Evolutionary conservation across 2,329 filamentous ascomycete genomes (phyloP).

Genomic region (Thielaviopsis populi): DNA sequence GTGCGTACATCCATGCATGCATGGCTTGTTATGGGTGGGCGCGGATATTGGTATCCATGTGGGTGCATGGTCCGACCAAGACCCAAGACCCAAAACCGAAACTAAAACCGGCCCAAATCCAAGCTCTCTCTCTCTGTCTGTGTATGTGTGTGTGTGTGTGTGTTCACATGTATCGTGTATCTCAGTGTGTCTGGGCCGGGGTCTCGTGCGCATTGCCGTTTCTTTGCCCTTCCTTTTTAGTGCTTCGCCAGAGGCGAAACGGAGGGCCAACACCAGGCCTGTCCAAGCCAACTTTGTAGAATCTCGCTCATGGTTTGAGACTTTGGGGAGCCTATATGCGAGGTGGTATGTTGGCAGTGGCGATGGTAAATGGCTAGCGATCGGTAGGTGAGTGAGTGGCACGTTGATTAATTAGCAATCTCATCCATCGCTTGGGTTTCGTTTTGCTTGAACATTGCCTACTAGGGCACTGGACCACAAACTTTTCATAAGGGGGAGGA

Average conservation of each 20-base stretch:
- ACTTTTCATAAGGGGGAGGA: background rate
- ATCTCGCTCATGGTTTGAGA: slow-evolving; percentile 1
- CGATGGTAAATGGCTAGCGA: no score
- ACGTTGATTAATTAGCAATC: slow-evolving; percentile 2
- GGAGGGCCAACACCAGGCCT: background rate
- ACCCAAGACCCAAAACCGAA: background rate
- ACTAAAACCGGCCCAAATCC: background rate
- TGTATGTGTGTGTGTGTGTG: background rate
- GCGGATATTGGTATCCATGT: background rate
- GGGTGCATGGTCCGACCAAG: background rate
- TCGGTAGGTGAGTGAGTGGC: background rate
- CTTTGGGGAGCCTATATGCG: background rate
- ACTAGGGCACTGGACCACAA: background rate
- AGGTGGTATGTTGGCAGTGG: background rate
- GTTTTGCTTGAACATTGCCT: background rate
- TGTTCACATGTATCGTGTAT: no score
- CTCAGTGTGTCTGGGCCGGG: no score
- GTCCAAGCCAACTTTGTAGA: background rate
- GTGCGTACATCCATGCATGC: no score
- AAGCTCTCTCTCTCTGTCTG: background rate
- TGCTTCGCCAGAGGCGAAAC: background rate
- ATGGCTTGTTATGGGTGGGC: background rate
- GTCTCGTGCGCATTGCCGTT: no score
- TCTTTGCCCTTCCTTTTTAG: background rate
- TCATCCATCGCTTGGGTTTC: background rate